These are phyloP conservation scores for Microbotryomycetes sp. DNA, from an alignment of 1,284 basidiomycete species.

Conservation along the genomic window DNA sequence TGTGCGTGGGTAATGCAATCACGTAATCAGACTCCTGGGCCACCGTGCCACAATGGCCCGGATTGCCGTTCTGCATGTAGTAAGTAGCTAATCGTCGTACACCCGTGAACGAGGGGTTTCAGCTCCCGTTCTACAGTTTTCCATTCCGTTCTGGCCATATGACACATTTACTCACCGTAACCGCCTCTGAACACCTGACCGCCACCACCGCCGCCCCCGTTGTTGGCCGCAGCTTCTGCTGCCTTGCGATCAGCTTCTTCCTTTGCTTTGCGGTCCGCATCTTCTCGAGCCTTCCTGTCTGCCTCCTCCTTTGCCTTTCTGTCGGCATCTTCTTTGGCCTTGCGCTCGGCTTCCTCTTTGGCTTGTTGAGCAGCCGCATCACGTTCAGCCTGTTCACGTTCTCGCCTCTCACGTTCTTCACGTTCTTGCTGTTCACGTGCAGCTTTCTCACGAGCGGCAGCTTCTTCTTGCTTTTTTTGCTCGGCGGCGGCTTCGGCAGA, in stretches of 20 bases:
- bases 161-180: too few species aligned
- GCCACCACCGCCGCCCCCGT: neutral
- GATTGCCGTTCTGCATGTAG: neutral
- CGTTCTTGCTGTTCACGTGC: too few species aligned
- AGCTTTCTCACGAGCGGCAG: neutral
- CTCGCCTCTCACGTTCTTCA: too few species aligned
- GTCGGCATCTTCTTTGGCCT: neutral
- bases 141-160: too few species aligned
- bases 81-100: neutral
- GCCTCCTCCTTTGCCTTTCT: neutral
- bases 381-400: neutral
- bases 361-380: neutral
- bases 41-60: neutral
- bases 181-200: neutral
- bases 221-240: neutral
- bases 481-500: neutral
- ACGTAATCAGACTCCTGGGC: neutral
- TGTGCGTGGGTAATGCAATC: slow-evolving; percentile 8
- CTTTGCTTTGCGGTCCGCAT: neutral
- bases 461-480: neutral
- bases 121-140: too few species aligned
- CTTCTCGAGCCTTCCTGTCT: neutral
- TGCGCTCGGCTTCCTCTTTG: neutral
- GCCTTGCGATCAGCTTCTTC: neutral
- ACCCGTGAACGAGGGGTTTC: too few species aligned